These are phyloP conservation scores for Fonsecaea erecta DNA, from an alignment of 2,329 filamentous ascomycete genomes.

Conservation along the genomic window DNA sequence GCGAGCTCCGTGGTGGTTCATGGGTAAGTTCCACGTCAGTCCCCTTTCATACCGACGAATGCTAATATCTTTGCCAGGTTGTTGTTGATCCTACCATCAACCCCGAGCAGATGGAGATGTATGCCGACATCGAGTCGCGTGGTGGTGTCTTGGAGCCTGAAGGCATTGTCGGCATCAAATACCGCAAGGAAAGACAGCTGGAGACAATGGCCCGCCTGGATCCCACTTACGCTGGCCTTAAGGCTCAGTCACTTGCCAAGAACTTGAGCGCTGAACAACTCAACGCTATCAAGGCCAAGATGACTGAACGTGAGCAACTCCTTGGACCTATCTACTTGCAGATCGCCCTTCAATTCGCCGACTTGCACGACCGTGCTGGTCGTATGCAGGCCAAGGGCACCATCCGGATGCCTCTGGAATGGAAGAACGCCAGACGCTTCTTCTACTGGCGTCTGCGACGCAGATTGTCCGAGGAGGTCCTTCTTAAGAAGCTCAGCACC, in stretches of 20 bases:
- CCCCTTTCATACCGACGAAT: constrained; percentile 15
- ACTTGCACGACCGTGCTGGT: constrained; percentile 93
- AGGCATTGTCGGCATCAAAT: constrained; percentile 98
- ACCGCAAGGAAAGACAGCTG: constrained; percentile 94
- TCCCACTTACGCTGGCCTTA: constrained; percentile 78
- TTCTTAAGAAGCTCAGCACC: constrained; percentile 81
- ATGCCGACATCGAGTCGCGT: constrained; percentile 90
- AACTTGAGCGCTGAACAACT: constrained; percentile 74
- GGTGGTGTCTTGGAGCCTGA: constrained; percentile 98
- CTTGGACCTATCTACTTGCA: constrained; percentile 92
- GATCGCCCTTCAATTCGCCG: constrained; percentile 94
- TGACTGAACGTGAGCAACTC: constrained; percentile 82
- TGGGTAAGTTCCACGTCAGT: constrained; percentile 64
- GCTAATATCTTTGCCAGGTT: constrained; percentile 60
- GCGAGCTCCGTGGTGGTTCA: constrained; percentile 96
- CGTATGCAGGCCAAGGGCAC: constrained; percentile 98
- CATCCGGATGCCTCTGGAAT: constrained; percentile 81
- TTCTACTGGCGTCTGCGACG: constrained; percentile 99
- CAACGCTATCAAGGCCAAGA: constrained; percentile 78
- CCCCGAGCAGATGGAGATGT: constrained; percentile 97
- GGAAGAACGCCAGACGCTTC: constrained; percentile 90
- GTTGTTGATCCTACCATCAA: constrained; percentile 99
- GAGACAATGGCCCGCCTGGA: constrained; percentile 97
- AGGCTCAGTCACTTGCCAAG: constrained; percentile 73
- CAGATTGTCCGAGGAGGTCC: constrained; percentile 94